Base-by-base conservation (phyloP, 2,329 filamentous ascomycete species). In the Ophiosphaerella herpotricha region DNA sequence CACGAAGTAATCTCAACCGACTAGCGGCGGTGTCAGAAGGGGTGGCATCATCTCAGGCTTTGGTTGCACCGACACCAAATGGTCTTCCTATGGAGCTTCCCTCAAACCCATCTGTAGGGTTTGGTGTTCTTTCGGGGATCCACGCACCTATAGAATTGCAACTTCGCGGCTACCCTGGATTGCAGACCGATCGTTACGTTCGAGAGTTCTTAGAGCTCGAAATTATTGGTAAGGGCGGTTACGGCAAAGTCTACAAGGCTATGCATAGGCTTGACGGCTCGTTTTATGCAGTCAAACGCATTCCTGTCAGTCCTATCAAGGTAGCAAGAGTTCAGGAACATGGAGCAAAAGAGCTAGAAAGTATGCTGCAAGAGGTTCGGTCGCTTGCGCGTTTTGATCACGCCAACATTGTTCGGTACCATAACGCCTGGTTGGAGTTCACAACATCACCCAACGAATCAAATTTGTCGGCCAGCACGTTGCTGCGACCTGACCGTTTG, bases 201-300 rank as follows among this genome's bases (percentile, higher is more conserved):
- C 59, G 63, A 14, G 69, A 73, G 31, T 73, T 71, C 43, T 52
- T 63, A 1, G 66, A 73, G 46, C 63, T 85, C 11, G 77, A 75
- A 14, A 63, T 84, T 1, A 75, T 88, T 3, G 85, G 85, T 1
- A 85, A 81, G 63, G 86, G 86, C 12, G 86, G 85, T 0, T 88
- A 86, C 61, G 85, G 85, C 1, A 79, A 80, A 33, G 86, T 88
- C 2, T 88, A 80, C 63, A 82, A 82, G 55, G 85, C 81, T 9
- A 78, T 75, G 40, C 82, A 88, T 55, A 78, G 80, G 43, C 78
- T 88, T 5, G 86, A 89, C 62, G 79, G 80, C 6, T 78, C 80
- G 38, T 74, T 80, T 33, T 89, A 88, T 60, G 86, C 86, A 0
- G 77, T 89, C 41, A 89, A 89, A 64, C 84, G 85, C 53, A 85